Evolutionary conservation across 148 eudicot genomes (phyloP), one percentile per base, ranked within the genome.

Genomic region (Heliamphora exappendiculata): DNA sequence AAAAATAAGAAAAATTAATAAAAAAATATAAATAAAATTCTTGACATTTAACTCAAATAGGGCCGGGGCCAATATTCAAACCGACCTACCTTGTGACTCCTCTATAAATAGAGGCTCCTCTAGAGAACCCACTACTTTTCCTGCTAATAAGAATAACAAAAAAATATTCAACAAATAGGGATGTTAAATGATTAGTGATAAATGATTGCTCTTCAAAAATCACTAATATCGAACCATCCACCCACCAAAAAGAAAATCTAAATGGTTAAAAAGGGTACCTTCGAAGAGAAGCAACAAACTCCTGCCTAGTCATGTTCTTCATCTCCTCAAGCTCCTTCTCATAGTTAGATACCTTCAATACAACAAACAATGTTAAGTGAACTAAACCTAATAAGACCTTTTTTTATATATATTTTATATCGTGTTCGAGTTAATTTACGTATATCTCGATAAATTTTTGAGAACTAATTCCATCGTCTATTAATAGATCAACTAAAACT

Each of bases 201-300:
- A 64, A 75, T 34, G 24, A 22, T 49, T 49, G n/a, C 49, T 16
- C 7, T 10, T 13, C 20, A 59, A 58, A 20, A 2, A 6, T 0
- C 55, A 2, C 29, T 20, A 39, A 67, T 49, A 28, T 29, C 17
- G 16, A 53, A 53, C 67, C 47, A 59, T 50, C 59, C 14, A 7
- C 37, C n/a, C 28, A 53, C 24, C 0, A 14, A 54, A 65, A 49
- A 33, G 26, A 8, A 72, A 62, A 39, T 10, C 63, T 6, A 62
- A 59, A 44, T 4, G 17, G 4, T 28, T 29, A 1, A 22, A 53
- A 10, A n/a, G 34, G 24, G 19, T 58, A 93, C 98, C 97, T 94
- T 84, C 98, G 80, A 73, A 94, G 91, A 26, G 98, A 91, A 65
- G 98, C 98, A 78, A 94, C 93, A 76, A 94, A 91, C 84, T 94